phyloP scores from a whole-genome alignment of 352 stramenopile genomes.

The Pythium angustatum region DNA sequence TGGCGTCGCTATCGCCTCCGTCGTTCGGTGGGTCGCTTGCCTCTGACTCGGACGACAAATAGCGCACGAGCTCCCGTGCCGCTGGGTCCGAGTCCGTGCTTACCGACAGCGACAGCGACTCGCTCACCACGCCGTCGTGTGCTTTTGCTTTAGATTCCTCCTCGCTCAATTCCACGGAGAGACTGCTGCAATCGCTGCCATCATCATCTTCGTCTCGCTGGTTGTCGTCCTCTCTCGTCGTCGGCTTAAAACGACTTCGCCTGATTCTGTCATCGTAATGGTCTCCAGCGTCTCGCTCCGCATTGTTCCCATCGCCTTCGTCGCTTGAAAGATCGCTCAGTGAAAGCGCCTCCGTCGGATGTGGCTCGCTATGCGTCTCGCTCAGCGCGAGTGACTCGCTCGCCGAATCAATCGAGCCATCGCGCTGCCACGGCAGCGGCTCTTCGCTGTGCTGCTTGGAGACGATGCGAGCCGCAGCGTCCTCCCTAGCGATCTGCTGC shows the following conservation, averaged over 20 bases:
- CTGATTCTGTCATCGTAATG: too few relatives aligned
- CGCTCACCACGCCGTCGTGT: neutral
- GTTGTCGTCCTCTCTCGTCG: neutral
- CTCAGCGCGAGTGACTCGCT: constrained; percentile 5
- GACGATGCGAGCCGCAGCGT: too few relatives aligned
- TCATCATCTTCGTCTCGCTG: constrained; percentile 3
- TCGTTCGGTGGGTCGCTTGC: neutral
- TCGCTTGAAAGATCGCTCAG: constrained; percentile 1
- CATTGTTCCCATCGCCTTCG: neutral
- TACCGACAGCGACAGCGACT: constrained; percentile 11
- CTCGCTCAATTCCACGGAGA: neutral
- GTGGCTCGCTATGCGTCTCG: neutral
- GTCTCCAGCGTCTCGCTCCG: neutral
- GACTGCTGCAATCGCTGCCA: constrained; percentile 4
- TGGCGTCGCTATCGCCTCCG: neutral
- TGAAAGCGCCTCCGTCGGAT: neutral
- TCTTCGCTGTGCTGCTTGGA: too few relatives aligned
- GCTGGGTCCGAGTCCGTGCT: constrained; percentile 4
- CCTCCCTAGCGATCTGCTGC: too few relatives aligned
- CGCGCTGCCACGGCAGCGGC: too few relatives aligned
- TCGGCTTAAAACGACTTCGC: too few relatives aligned
- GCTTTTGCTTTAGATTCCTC: neutral
- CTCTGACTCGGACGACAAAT: neutral
- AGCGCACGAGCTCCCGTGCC: neutral
- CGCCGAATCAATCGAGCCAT: neutral